Conservation (phyloP, 345 rosid species). For the Isatis tinctoria region DNA sequence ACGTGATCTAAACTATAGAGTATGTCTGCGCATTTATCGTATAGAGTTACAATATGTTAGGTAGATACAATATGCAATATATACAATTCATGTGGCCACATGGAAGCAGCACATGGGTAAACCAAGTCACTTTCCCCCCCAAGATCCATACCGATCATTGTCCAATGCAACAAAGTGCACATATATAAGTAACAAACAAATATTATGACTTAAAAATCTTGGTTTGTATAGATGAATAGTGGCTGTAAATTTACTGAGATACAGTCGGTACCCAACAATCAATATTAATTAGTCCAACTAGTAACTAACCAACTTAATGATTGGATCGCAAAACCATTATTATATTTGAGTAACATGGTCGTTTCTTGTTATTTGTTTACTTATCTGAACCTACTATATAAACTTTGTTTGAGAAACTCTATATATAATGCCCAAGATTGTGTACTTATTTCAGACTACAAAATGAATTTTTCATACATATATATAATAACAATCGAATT, state of each 20-base stretch:
- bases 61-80: slow-evolving; percentile 3
- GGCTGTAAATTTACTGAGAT: slow-evolving; percentile 18
- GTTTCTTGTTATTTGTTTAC: slow-evolving; percentile 10
- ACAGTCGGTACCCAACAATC: slow-evolving; percentile 33
- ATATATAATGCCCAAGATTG: neutral
- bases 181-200: neutral
- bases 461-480: neutral
- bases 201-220: neutral
- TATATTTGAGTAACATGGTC: slow-evolving; percentile 36
- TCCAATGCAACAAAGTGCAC: neutral
- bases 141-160: slow-evolving; percentile 26
- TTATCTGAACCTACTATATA: slow-evolving; percentile 23
- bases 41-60: neutral
- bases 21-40: neutral
- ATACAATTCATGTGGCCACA: slow-evolving; percentile 34
- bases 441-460: neutral
- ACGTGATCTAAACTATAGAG: neutral
- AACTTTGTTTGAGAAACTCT: neutral
- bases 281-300: slow-evolving; percentile 32
- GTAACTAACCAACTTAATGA: slow-evolving; percentile 32
- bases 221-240: slow-evolving; percentile 14
- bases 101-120: slow-evolving; percentile 31
- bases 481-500: neutral
- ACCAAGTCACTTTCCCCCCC: neutral
- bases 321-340: slow-evolving; percentile 28